phyloP scores from a whole-genome alignment of 2,329 filamentous ascomycete species.

The Colletotrichum cuscutae region DNA sequence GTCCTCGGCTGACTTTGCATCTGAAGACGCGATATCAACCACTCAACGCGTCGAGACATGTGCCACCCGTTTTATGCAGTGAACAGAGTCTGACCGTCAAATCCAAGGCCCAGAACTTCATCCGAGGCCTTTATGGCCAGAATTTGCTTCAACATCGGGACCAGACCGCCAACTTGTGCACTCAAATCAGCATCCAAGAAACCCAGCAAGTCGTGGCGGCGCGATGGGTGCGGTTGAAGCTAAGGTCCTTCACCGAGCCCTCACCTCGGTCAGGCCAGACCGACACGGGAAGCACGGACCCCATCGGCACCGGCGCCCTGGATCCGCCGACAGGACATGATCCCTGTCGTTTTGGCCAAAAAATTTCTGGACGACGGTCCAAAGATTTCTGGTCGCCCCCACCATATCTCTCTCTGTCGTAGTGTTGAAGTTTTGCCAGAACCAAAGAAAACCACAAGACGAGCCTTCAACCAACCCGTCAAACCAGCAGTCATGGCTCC shows the following conservation, averaged over 20 bases:
- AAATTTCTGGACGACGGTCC: conserved; percentile 34
- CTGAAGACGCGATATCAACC: conserved; percentile 17
- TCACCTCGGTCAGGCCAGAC: conserved; percentile 3
- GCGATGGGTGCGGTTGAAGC: neutral
- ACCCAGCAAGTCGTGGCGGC: neutral
- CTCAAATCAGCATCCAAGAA: neutral
- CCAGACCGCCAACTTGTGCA: neutral
- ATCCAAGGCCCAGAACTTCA: neutral
- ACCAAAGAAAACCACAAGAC: conserved; percentile 8
- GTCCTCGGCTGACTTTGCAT: neutral
- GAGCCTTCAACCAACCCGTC: conserved; percentile 5
- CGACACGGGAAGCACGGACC: neutral
- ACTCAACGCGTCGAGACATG: conserved; percentile 21
- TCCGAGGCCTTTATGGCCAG: neutral
- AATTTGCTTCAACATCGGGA: neutral
- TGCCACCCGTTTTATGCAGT: neutral
- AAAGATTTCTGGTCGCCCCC: conserved; percentile 30
- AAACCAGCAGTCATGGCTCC: conserved; percentile 48
- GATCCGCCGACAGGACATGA: conserved; percentile 29
- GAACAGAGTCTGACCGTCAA: neutral
- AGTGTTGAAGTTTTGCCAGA: neutral
- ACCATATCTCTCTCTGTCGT: conserved; percentile 9
- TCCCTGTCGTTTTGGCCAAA: conserved; percentile 21
- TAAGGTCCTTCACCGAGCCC: conserved; percentile 3
- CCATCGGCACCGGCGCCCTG: conserved; percentile 30